Base-by-base conservation (phyloP, 768 basidiomycete genomes). In the Pilatotrama ljubarskyi region DNA sequence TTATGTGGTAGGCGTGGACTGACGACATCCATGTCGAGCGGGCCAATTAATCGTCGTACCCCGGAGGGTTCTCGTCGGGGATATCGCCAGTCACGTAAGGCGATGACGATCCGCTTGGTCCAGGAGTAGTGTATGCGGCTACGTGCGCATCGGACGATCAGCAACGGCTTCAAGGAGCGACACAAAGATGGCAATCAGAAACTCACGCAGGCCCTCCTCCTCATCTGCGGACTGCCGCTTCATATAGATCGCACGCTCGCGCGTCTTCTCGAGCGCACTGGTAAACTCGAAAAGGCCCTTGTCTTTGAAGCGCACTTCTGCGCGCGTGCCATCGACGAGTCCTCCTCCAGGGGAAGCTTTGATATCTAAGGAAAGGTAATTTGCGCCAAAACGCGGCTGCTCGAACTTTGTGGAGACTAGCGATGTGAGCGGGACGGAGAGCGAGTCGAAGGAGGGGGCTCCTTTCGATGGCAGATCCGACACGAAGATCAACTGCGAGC, bases 201-300 rank as follows among this genome's bases (percentile, higher is more conserved):
- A 82, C 87, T 64, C 67, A 89, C 88, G 87, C 36, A 85, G 74
- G 2, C 80, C 80, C 53, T 87, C 85, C 52, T 84, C 81, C 17
- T 85, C 82, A 48, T 84, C 83, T 14, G 66, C 68, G 47, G 75
- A 73, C 70, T 85, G 84, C 47, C 88, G 76, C 69, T 78, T 85
- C 90, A 91, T 90, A 65, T 86, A 90, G 51, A 90, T 83, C 15
- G 84, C 84, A 47, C 82, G 76, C 74, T 92, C 90, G 51, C 90
- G 81, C 35, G 88, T 83, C 78, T 92, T 92, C 75, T 90, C 89
- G 52, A 93, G 73, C 24, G 84, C 71, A 48, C 81, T 83, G 37
- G 87, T 84, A 65, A 93, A 93, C 69, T 84, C 78, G 67, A 91
- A 90, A 77, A 91, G 83, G 13, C 84, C 81, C 43, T 80, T 77